Conservation (phyloP, 2,329 filamentous ascomycete genomes). For the Ophiostoma triangulosporum region DNA sequence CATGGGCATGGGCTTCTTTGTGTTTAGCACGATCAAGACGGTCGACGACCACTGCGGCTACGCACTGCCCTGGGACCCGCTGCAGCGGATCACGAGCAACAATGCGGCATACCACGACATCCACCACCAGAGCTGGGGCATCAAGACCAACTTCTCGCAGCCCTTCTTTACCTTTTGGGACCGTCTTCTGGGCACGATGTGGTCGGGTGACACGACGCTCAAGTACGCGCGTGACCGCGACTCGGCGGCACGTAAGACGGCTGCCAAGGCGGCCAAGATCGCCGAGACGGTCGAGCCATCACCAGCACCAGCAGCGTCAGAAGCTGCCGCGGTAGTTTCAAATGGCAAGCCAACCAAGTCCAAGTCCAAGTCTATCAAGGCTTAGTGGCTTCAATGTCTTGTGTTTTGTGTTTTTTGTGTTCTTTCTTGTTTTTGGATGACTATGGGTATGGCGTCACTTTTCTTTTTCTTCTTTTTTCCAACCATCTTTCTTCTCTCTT, state of each 20-base stretch:
- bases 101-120: constrained; percentile 96
- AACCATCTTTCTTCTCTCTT: too few relatives aligned
- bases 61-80: constrained; percentile 83
- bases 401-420: background rate
- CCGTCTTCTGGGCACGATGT: constrained; percentile 64
- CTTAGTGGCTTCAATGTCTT: background rate
- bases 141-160: constrained; percentile 89
- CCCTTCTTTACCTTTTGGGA: constrained; percentile 98
- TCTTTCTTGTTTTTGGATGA: background rate
- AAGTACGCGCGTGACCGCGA: constrained; percentile 30
- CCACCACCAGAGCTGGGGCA: constrained; percentile 97
- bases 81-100: constrained; percentile 85
- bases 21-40: constrained; percentile 82
- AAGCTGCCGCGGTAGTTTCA: background rate
- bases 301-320: background rate
- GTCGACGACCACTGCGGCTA: constrained; percentile 98
- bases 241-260: constrained; percentile 26
- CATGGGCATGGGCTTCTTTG: constrained; percentile 83
- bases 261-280: background rate
- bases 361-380: constrained; percentile 4
- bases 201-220: constrained; percentile 47
- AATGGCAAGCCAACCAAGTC: background rate
- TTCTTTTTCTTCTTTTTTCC: background rate
- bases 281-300: background rate
- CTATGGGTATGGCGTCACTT: constrained; percentile 1